Percentiles rank a stretch among this genome's conserved stretches.
These are phyloP conservation scores for Euryodendron excelsum DNA, from an alignment of 148 eudicot species.

Conservation along the genomic window DNA sequence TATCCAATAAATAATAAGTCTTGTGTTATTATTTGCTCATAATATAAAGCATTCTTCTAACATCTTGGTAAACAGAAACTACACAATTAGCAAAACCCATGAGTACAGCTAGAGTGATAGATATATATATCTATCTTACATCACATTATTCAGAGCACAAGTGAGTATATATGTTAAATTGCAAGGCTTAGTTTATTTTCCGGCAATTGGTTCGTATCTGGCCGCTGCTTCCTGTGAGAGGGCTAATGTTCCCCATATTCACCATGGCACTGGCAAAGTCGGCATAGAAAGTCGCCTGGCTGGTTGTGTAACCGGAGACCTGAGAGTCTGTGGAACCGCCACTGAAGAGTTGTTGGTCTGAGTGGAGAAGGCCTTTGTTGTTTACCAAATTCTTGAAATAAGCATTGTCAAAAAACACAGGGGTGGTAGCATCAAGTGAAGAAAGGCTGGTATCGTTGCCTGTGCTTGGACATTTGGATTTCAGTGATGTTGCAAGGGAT, in stretches of 20 bases:
- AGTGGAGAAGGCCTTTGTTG: constrained; percentile 22
- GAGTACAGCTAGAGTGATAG: too few relatives aligned
- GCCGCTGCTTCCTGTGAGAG: constrained; percentile 17
- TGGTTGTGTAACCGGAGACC: constrained; percentile 13
- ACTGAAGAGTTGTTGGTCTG: constrained; percentile 27
- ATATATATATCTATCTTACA: too few relatives aligned
- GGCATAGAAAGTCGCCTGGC: not conserved
- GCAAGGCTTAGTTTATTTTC: constrained; percentile 24
- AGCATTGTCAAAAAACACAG: constrained; percentile 17
- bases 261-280: constrained; percentile 21
- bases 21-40: too few relatives aligned
- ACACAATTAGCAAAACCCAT: too few relatives aligned
- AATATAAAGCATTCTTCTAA: too few relatives aligned
- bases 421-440: constrained; percentile 12
- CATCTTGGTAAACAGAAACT: too few relatives aligned
- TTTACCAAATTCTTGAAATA: constrained; percentile 20
- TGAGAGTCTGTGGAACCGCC: constrained; percentile 24
- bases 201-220: constrained; percentile 24
- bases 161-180: too few relatives aligned
- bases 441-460: constrained; percentile 21
- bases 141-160: too few relatives aligned
- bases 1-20: too few relatives aligned
- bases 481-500: constrained; percentile 4
- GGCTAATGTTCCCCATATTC: constrained; percentile 22
- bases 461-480: constrained; percentile 13